Percentiles rank a stretch among this genome's conserved stretches.
These are phyloP conservation scores for Russula olivacea DNA, from an alignment of 768 basidiomycete genomes.

Conservation along the genomic window DNA sequence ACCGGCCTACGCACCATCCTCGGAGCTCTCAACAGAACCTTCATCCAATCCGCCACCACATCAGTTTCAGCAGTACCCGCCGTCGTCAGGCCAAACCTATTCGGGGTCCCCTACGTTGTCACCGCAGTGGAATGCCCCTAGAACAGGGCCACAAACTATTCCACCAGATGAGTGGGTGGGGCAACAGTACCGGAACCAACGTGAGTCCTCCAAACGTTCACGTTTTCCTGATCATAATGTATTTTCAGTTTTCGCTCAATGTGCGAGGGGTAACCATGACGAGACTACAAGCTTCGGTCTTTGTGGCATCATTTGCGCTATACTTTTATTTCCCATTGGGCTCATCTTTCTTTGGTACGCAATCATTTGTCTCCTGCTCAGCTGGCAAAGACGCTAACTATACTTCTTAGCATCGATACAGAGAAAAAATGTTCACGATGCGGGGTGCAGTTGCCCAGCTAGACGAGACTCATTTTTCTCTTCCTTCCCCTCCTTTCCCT, in stretches of 20 bases:
- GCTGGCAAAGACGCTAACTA: not conserved
- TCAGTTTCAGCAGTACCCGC: constrained; percentile 11
- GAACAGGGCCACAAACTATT: not conserved
- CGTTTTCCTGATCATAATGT: not conserved
- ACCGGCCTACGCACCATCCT: constrained; percentile 14
- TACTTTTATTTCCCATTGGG: constrained; percentile 30
- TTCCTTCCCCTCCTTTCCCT: not conserved
- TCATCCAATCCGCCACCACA: not conserved
- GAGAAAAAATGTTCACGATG: constrained; percentile 31
- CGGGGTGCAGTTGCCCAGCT: constrained; percentile 24
- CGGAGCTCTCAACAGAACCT: not conserved
- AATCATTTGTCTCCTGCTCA: not conserved
- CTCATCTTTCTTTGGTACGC: constrained; percentile 30
- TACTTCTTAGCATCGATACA: constrained; percentile 24
- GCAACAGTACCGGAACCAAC: constrained; percentile 23
- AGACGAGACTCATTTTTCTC: not conserved
- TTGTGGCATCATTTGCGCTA: constrained; percentile 31
- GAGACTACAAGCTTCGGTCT: constrained; percentile 28
- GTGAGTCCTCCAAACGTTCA: constrained; percentile 6
- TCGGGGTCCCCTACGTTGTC: not conserved
- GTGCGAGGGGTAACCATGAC: constrained; percentile 32
- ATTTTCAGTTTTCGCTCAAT: constrained; percentile 26
- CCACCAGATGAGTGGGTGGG: constrained; percentile 14
- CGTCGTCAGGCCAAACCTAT: not conserved
- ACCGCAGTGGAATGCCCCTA: constrained; percentile 10